A percentile compares a stretch with the other conserved stretches of the same genome.
Conservation (phyloP, 768 basidiomycete genomes). For the Lentinula aciculospora region DNA sequence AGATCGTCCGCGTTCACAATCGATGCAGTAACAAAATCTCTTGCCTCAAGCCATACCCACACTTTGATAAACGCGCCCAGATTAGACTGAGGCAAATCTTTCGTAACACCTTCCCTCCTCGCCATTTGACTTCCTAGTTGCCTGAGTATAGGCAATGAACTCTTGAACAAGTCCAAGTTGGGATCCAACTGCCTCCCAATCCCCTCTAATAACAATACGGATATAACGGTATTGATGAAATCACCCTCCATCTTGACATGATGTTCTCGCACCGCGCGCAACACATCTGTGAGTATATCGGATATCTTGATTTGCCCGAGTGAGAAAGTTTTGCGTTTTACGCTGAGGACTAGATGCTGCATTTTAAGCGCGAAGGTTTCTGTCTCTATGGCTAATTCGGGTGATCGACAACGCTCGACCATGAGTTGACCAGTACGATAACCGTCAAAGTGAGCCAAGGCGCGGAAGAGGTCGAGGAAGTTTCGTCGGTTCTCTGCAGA, state of each 20-base stretch:
- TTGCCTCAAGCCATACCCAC: slow-evolving; percentile 92
- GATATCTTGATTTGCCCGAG: slow-evolving; percentile 96
- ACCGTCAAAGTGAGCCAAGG: slow-evolving; percentile 95
- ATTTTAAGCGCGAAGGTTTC: slow-evolving; percentile 98
- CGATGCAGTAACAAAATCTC: slow-evolving; percentile 77
- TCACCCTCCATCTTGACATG: slow-evolving; percentile 99
- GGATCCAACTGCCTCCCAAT: slow-evolving; percentile 95
- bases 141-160: slow-evolving; percentile 88
- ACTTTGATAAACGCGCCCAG: slow-evolving; percentile 89
- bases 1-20: slow-evolving; percentile 80
- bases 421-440: slow-evolving; percentile 93
- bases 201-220: slow-evolving; percentile 88
- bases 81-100: slow-evolving; percentile 60
- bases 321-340: slow-evolving; percentile 96
- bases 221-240: slow-evolving; percentile 97
- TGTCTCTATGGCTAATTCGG: slow-evolving; percentile 83
- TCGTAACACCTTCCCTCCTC: slow-evolving; percentile 49
- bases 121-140: slow-evolving; percentile 92
- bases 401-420: slow-evolving; percentile 90
- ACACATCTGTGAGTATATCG: slow-evolving; percentile 85
- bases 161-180: slow-evolving; percentile 88
- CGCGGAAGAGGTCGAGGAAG: slow-evolving; percentile 95
- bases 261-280: slow-evolving; percentile 80
- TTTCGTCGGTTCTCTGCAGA: slow-evolving; percentile 79
- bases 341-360: slow-evolving; percentile 89